Evolutionary conservation across 2,329 filamentous ascomycete species (phyloP).

Genomic region (Aureobasidium pullulans): DNA sequence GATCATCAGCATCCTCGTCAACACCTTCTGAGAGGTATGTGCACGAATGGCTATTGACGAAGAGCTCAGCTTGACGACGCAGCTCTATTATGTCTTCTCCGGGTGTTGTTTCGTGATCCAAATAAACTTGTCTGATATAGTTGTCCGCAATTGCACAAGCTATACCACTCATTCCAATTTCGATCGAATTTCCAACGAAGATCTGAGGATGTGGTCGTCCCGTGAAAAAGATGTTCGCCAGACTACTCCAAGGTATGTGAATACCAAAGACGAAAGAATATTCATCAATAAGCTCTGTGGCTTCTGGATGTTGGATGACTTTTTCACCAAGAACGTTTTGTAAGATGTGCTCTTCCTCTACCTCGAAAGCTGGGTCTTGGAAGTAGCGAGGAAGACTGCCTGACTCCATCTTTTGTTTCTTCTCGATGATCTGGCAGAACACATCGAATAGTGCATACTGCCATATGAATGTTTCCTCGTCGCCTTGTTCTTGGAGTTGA

Average conservation of each 20-base stretch:
- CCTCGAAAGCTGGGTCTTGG: neutral
- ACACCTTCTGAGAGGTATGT: no score
- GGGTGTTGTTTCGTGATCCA: no score
- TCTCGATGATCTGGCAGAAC: neutral
- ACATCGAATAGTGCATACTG: neutral
- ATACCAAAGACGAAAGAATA: neutral
- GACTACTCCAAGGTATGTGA: neutral
- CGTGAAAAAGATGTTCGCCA: neutral
- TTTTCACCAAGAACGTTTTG: neutral
- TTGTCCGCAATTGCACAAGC: no score
- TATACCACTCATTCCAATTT: no score
- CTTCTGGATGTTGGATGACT: neutral
- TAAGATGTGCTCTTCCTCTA: neutral
- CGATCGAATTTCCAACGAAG: neutral
- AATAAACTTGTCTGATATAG: no score
- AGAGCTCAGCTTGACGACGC: no score
- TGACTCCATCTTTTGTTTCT: neutral
- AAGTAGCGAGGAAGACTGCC: neutral
- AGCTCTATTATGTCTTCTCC: no score
- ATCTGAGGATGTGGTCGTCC: neutral
- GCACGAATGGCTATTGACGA: no score
- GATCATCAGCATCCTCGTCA: no score
- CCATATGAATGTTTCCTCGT: neutral
- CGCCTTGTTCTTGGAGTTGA: neutral
- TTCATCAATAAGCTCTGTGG: neutral